Conservation (phyloP, 2,329 filamentous ascomycete species). For the Esteya vermicola region DNA sequence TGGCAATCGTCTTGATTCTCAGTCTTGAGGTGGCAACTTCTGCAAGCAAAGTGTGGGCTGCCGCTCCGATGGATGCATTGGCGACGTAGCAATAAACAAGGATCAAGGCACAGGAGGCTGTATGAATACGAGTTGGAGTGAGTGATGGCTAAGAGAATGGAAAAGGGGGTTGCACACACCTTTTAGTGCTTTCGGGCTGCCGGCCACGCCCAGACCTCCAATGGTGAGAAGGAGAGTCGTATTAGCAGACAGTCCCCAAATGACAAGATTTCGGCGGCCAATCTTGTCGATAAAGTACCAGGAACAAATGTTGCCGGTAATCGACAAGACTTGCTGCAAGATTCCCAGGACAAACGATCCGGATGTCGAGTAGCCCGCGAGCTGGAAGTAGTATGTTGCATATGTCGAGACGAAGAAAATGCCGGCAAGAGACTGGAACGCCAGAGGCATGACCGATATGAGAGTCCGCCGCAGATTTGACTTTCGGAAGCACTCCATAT, state of each 20-base stretch:
- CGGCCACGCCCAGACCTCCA: slow-evolving; percentile 23
- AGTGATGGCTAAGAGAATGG: slow-evolving; percentile 24
- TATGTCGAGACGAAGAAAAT: neutral
- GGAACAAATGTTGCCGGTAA: slow-evolving; percentile 4
- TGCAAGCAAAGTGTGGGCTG: too few species aligned
- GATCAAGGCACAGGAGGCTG: too few species aligned
- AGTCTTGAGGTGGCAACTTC: too few species aligned
- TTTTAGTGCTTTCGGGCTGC: slow-evolving; percentile 17
- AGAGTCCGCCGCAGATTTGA: slow-evolving; percentile 18
- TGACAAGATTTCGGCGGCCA: slow-evolving; percentile 19
- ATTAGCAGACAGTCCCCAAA: slow-evolving; percentile 17
- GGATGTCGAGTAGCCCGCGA: slow-evolving; percentile 7
- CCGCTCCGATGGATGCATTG: too few species aligned
- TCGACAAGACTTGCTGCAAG: slow-evolving; percentile 4
- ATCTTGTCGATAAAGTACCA: slow-evolving; percentile 5
- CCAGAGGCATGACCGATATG: slow-evolving; percentile 1
- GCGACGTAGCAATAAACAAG: too few species aligned
- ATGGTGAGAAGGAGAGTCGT: slow-evolving; percentile 21
- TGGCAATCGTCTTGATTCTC: too few species aligned
- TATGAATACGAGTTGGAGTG: too few species aligned
- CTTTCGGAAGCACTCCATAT: slow-evolving; percentile 28
- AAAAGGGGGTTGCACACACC: slow-evolving; percentile 20
- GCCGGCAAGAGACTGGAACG: too few species aligned
- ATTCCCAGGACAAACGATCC: slow-evolving; percentile 12
- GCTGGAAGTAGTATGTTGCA: slow-evolving; percentile 6